Percentiles rank a stretch among this genome's conserved stretches.
Evolutionary conservation across 805 yeast genomes (phyloP).

Genomic region (Candida incommunis): DNA sequence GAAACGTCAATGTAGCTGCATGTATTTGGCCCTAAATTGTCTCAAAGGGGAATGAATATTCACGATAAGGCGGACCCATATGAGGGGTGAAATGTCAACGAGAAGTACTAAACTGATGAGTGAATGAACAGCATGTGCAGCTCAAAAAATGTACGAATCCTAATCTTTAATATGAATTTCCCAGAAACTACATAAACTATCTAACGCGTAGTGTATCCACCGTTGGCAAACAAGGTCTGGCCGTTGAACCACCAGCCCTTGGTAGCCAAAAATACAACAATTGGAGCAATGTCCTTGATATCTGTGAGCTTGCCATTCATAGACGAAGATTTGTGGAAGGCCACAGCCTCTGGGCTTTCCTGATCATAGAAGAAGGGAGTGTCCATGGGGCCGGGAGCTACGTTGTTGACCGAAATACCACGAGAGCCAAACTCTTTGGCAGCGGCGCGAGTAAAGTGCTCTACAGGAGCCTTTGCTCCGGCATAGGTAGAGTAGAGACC

Average conservation of each 20-base stretch:
- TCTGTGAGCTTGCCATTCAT: constrained; percentile 39
- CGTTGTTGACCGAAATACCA: constrained; percentile 55
- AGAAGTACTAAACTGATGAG: too few species aligned
- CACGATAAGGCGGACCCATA: too few species aligned
- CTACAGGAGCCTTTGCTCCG: constrained; percentile 63
- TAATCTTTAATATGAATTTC: too few species aligned
- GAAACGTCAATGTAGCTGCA: too few species aligned
- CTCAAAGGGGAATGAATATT: too few species aligned
- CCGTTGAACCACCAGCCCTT: constrained; percentile 63
- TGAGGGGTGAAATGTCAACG: too few species aligned
- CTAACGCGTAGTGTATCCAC: constrained; percentile 45
- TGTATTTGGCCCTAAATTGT: too few species aligned
- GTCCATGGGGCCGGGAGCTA: constrained; percentile 65
- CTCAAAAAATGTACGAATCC: too few species aligned
- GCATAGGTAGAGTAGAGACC: constrained; percentile 54
- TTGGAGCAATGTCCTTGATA: constrained; percentile 48
- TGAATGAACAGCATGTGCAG: too few species aligned
- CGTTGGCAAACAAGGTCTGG: constrained; percentile 49
- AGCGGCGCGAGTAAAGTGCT: constrained; percentile 53
- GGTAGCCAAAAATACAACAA: constrained; percentile 41
- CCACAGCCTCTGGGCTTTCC: constrained; percentile 39
- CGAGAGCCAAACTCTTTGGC: constrained; percentile 62
- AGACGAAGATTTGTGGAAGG: constrained; percentile 29
- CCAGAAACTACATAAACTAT: neutral
- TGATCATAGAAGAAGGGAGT: constrained; percentile 58